Evolutionary conservation across 805 yeast species (phyloP).

Genomic region (Barnettozyma siamensis): DNA sequence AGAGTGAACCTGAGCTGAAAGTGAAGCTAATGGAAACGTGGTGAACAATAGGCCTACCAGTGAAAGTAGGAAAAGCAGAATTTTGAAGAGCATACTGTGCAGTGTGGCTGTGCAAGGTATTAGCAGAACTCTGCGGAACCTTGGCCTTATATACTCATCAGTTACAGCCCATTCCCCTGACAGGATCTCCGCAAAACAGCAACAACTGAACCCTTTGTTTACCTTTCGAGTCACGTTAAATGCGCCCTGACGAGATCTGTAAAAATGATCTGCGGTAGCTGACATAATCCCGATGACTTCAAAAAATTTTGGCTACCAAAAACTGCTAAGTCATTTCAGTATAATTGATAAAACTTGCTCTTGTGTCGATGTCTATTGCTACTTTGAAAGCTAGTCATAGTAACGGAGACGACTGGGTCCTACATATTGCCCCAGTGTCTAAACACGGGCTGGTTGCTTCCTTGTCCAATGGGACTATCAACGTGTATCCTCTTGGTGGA

Average conservation of each 20-base stretch:
- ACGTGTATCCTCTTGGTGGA: constrained; percentile 30
- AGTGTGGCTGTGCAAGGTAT: too few relatives aligned
- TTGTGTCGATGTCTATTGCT: constrained; percentile 18
- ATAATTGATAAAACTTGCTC: too few relatives aligned
- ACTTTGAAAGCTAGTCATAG: constrained; percentile 19
- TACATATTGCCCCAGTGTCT: constrained; percentile 31
- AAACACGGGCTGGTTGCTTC: constrained; percentile 39
- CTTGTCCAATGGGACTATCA: constrained; percentile 42
- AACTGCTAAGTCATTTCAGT: too few relatives aligned
- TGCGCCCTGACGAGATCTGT: background rate
- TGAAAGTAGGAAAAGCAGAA: background rate
- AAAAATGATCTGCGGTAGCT: background rate
- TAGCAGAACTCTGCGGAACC: too few relatives aligned
- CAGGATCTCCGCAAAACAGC: too few relatives aligned
- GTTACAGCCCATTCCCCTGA: too few relatives aligned
- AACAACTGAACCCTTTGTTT: background rate
- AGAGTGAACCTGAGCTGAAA: constrained; percentile 1
- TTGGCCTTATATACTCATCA: too few relatives aligned
- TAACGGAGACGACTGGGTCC: constrained; percentile 46
- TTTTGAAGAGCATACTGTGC: too few relatives aligned
- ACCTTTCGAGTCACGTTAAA: background rate
- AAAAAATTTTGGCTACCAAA: too few relatives aligned
- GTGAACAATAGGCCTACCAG: background rate
- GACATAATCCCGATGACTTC: background rate
- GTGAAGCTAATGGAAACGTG: constrained; percentile 1